Conservation (phyloP, 441 rosid species). For the Pelargonium citronellum region DNA sequence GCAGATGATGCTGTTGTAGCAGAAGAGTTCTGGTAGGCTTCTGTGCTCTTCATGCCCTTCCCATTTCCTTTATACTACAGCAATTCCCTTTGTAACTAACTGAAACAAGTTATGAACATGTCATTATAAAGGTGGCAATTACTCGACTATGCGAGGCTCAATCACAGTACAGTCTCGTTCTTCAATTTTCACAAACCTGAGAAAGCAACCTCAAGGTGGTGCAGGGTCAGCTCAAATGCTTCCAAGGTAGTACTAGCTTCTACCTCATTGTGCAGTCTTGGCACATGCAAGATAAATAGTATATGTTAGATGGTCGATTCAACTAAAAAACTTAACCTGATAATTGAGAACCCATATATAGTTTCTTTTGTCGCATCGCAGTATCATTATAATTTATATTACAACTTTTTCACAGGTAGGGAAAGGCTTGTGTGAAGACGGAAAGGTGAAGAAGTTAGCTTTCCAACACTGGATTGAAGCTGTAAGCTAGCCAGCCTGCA, state of each 20-base stretch:
- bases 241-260: constrained; percentile 31
- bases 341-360: no score
- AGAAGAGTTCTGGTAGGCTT: constrained; percentile 38
- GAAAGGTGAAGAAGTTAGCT: constrained; percentile 41
- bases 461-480: constrained; percentile 61
- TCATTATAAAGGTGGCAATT: constrained; percentile 37
- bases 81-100: neutral
- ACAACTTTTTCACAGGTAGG: constrained; percentile 33
- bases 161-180: constrained; percentile 40
- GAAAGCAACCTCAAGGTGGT: constrained; percentile 38
- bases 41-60: no score
- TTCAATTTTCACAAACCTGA: constrained; percentile 43
- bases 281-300: neutral
- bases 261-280: constrained; percentile 4
- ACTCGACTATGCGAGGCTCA: constrained; percentile 38
- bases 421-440: constrained; percentile 40
- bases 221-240: constrained; percentile 37
- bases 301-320: no score
- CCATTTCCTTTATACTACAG: neutral
- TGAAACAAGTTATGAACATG: neutral
- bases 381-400: no score
- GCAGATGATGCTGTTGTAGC: constrained; percentile 23
- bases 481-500: constrained; percentile 23
- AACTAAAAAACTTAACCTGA: no score
- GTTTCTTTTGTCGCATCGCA: no score